Base-by-base conservation (phyloP, 371 early-diverging fungal genomes). In the Parasitella parasitica region DNA sequence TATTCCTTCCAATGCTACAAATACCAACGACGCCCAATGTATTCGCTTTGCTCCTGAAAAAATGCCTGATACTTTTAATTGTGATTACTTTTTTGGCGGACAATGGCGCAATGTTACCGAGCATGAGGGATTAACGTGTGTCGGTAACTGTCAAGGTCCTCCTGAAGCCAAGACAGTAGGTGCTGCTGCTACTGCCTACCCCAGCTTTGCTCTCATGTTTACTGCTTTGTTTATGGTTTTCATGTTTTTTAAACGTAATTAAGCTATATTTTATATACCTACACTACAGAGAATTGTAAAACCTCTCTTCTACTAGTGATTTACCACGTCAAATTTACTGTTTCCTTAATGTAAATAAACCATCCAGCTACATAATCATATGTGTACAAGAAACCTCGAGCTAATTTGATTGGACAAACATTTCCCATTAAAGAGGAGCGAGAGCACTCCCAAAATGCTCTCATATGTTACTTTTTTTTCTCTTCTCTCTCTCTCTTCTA, bases 11-110 rank as follows among this genome's bases (percentile, higher is more conserved):
- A 52, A 52, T 52, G 52, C 52, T 18, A 52, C 52, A 18, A 52
- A 34, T 6, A 18, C 52, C 35, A 32, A 28, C 11, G 34, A 52
- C 12, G 52, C 52, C 5, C 18, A 18, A 18, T 52, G 52, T 34
- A 32, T 52, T 20, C 26, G 34, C 3, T 28, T 32, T 52, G 34
- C 34, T 34, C 30, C 52, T 52, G 52, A 52, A 4, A 32, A 32
- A 22, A 52, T 52, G 52, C 18, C 34, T 32, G 26, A 28, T 32
- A 28, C 28, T 2, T 52, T 52, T 16, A 22, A 52, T 22, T 52
- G 52, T 32, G 52, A 52, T 52, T 52, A 52, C 35, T 52, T 52
- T 34, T 52, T 52, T 34, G 20, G 52, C 12, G 52, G 52, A 18
- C 11, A 52, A 18, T 52, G 52, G 52, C 52, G 52, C 34, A 52